phyloP scores from a whole-genome alignment of 2,329 filamentous ascomycete species.

The Scedosporium boydii region DNA sequence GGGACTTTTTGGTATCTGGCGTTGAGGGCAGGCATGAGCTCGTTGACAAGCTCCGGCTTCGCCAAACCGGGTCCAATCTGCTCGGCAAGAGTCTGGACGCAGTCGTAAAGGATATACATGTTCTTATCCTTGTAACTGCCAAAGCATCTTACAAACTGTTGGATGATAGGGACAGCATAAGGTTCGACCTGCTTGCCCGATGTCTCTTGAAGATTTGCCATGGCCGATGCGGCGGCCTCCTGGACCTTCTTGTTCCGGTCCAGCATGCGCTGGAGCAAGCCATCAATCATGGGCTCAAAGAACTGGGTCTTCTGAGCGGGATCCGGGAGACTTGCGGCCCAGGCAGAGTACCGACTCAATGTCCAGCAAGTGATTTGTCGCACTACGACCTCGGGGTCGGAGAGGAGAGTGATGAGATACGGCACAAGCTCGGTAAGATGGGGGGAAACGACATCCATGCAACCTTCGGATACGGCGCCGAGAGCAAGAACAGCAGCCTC shows the following conservation, averaged over 20 bases:
- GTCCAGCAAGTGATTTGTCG: constrained; percentile 98
- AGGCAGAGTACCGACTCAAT: constrained; percentile 82
- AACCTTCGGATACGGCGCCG: constrained; percentile 90
- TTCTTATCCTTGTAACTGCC: constrained; percentile 95
- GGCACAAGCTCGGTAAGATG: constrained; percentile 85
- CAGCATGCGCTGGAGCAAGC: constrained; percentile 86
- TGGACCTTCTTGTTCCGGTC: constrained; percentile 98
- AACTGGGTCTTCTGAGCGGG: constrained; percentile 60
- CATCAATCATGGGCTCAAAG: constrained; percentile 96
- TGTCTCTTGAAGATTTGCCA: constrained; percentile 92
- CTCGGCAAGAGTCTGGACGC: constrained; percentile 92
- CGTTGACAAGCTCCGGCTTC: constrained; percentile 67
- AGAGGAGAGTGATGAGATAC: constrained; percentile 78
- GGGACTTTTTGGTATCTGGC: constrained; percentile 77
- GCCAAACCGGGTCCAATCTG: constrained; percentile 75
- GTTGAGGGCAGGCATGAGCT: constrained; percentile 89
- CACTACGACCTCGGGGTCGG: constrained; percentile 81
- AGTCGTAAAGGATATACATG: constrained; percentile 98
- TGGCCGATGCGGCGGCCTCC: constrained; percentile 89
- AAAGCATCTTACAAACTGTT: constrained; percentile 89
- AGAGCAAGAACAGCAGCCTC: constrained; percentile 92
- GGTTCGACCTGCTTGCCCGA: constrained; percentile 71
- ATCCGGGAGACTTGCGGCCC: constrained; percentile 71
- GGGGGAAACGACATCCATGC: constrained; percentile 79
- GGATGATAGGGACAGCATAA: constrained; percentile 83